Evolutionary conservation across 2,329 filamentous ascomycete species (phyloP).

Genomic region (Didymella segeticola): DNA sequence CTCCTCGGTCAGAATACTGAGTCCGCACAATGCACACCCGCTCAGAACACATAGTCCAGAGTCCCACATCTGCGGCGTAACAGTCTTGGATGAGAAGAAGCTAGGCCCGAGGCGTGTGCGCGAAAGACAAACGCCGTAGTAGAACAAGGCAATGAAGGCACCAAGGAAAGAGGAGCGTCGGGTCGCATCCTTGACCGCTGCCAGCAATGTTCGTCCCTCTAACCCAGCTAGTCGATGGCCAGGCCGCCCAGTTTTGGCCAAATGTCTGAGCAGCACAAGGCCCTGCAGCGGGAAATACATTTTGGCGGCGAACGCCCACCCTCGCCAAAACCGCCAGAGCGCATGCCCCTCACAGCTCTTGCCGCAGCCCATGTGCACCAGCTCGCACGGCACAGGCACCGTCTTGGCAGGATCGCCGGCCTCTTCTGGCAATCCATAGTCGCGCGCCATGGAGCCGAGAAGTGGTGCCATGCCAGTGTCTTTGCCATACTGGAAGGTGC

Average conservation of each 20-base stretch:
- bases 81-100: slow-evolving; percentile 63
- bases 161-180: slow-evolving; percentile 81
- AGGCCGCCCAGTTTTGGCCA: slow-evolving; percentile 19
- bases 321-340: slow-evolving; percentile 68
- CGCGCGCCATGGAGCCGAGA: slow-evolving; percentile 73
- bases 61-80: slow-evolving; percentile 64
- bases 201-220: slow-evolving; percentile 49
- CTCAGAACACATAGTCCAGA: slow-evolving; percentile 71
- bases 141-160: slow-evolving; percentile 79
- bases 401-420: slow-evolving; percentile 76
- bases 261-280: slow-evolving; percentile 26
- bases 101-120: slow-evolving; percentile 76
- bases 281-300: slow-evolving; percentile 81
- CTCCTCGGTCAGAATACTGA: slow-evolving; percentile 79
- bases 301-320: slow-evolving; percentile 75
- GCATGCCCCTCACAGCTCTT: slow-evolving; percentile 78
- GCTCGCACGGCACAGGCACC: slow-evolving; percentile 78
- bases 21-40: slow-evolving; percentile 79
- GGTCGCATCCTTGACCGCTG: slow-evolving; percentile 65
- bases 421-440: slow-evolving; percentile 70
- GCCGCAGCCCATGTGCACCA: slow-evolving; percentile 82
- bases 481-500: slow-evolving; percentile 73
- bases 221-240: slow-evolving; percentile 23
- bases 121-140: slow-evolving; percentile 82
- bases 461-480: slow-evolving; percentile 74